phyloP scores from a whole-genome alignment of 768 basidiomycete genomes.

The Mycena epipterygia region DNA sequence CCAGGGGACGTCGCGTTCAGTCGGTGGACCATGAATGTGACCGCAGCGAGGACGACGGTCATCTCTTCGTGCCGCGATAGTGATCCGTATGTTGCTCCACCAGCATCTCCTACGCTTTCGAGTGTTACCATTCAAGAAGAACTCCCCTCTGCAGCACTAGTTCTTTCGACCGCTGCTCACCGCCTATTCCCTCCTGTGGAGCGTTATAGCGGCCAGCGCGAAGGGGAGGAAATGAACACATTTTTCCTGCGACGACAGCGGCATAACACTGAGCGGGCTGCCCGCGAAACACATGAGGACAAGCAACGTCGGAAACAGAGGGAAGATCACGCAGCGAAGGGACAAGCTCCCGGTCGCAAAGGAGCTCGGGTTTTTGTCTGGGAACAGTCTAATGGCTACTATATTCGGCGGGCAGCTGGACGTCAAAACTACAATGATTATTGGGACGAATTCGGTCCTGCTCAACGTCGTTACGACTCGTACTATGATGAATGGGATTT shows the following conservation, averaged over 20 bases:
- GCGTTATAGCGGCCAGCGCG: not conserved
- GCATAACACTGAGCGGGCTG: not conserved
- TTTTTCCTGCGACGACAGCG: not conserved
- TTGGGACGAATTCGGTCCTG: constrained; percentile 4
- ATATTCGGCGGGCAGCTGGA: not conserved
- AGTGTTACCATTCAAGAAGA: too few species aligned
- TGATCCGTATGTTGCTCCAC: too few species aligned
- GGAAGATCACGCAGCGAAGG: not conserved
- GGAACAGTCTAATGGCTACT: constrained; percentile 6
- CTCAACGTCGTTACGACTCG: constrained; percentile 9
- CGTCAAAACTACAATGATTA: not conserved
- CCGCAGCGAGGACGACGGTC: not conserved
- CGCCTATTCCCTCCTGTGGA: constrained; percentile 10
- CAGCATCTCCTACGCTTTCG: too few species aligned
- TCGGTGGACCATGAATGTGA: not conserved
- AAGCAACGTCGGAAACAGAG: not conserved
- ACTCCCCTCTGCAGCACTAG: too few species aligned
- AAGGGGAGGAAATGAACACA: not conserved
- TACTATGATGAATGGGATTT: constrained; percentile 19
- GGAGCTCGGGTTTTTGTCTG: constrained; percentile 9
- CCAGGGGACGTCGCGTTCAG: constrained; percentile 3
- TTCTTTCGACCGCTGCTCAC: too few species aligned
- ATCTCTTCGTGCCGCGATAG: not conserved
- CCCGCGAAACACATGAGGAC: not conserved
- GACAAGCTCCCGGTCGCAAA: not conserved